Base-by-base conservation (phyloP, 2,329 filamentous ascomycete species). In the Hymenoscyphus occultus region DNA sequence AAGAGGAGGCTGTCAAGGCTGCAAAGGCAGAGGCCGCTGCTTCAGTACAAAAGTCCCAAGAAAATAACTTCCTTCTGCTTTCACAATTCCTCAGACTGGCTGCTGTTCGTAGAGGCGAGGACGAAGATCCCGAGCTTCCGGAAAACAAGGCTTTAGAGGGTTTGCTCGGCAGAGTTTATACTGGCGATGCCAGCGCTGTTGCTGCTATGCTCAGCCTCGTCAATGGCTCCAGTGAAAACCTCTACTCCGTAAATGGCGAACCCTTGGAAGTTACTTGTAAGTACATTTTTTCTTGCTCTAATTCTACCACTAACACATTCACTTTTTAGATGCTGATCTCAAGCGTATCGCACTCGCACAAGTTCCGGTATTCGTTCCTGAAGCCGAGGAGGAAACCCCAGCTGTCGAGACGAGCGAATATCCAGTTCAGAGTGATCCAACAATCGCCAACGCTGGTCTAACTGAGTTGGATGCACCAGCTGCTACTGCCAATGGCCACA, bases 81-180 rank as follows among this genome's bases (percentile, higher is more conserved):
- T 92, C 91, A 5, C 90, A 92, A 75, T 96, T 95, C 81, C 80
- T 95, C 69, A 87, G 90, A 70, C 84, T 93, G 45, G 91, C 91
- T 66, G 91, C 91, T 65, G 88, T 90, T 71, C 87, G 91, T 70
- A 85, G 90, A 71, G 83, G 86, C 22, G 88, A 91, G 74, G 90
- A 84, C 54, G 82, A 90, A 69, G 84, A 81, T 63, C 83, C 85
- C 59, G 78, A 81, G 51, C 77, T 83, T 5, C 90, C 93, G 64
- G 90, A 94, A 80, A 92, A 88, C 77, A 87, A 88, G 77, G 92
- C 91, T 42, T 87, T 95, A 66, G 91, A 96, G 78, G 91, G 91
- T 61, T 87, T 92, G 40, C 82, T 96, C 65, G 82, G 93, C 58
- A 84, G 89, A 66, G 89, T 95, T 39, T 95, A 96, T 78, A 86